Conservation (phyloP, 352 stramenopile genomes). For the Phytopythium vexans region DNA sequence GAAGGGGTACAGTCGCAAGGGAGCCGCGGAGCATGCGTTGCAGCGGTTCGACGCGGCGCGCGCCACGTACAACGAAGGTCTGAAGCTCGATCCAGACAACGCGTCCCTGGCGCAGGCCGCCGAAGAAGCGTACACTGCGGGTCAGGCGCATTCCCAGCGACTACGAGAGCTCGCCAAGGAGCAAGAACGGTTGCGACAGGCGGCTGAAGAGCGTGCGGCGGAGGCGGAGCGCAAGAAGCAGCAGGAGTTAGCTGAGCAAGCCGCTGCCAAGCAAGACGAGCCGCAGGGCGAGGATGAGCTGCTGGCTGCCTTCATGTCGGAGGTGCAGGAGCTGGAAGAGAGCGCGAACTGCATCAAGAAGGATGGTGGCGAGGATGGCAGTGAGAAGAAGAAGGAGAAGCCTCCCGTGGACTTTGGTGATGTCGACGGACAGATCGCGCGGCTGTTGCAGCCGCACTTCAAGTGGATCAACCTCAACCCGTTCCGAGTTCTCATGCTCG, state of each 20-base stretch:
- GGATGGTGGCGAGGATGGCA: slow-evolving; percentile 10
- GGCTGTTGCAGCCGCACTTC: slow-evolving; percentile 69
- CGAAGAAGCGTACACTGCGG: slow-evolving; percentile 72
- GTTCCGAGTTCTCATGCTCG: slow-evolving; percentile 86
- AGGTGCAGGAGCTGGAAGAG: slow-evolving; percentile 83
- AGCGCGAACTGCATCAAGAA: slow-evolving; percentile 79
- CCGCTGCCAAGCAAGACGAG: slow-evolving; percentile 18
- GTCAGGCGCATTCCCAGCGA: slow-evolving; percentile 55
- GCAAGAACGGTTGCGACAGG: slow-evolving; percentile 30
- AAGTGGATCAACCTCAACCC: slow-evolving; percentile 90
- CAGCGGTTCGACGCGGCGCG: slow-evolving; percentile 70
- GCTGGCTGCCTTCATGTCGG: slow-evolving; percentile 78
- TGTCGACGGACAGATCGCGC: slow-evolving; percentile 53
- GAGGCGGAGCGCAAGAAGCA: slow-evolving; percentile 12
- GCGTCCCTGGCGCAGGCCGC: slow-evolving; percentile 54
- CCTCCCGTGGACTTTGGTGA: slow-evolving; percentile 66
- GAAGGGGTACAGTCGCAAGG: slow-evolving; percentile 87
- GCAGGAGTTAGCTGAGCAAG: slow-evolving; percentile 3
- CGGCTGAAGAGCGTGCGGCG: slow-evolving; percentile 23
- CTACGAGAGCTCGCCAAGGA: slow-evolving; percentile 56
- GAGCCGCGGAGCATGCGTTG: slow-evolving; percentile 73
- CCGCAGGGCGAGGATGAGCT: slow-evolving; percentile 55
- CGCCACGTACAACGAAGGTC: slow-evolving; percentile 62
- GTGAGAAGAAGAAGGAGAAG: slow-evolving; percentile 38
- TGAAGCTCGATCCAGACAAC: slow-evolving; percentile 73